phyloP scores from a whole-genome alignment of 2,329 filamentous ascomycete species.

The Xylariaceae sp. region DNA sequence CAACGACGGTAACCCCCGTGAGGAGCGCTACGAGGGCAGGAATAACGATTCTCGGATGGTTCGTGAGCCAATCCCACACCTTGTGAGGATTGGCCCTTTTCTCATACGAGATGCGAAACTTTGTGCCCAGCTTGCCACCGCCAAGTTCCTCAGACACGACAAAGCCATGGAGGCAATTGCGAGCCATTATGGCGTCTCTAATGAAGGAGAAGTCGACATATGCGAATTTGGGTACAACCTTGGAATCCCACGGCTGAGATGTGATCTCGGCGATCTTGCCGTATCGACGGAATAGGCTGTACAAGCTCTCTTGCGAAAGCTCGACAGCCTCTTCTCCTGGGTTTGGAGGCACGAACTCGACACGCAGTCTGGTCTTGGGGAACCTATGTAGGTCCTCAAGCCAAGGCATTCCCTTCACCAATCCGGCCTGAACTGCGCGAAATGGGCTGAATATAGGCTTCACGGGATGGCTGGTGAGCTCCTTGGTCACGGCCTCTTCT shows the following conservation, averaged over 20 bases:
- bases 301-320: conserved; percentile 80
- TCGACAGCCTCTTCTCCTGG: conserved; percentile 71
- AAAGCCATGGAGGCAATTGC: conserved; percentile 88
- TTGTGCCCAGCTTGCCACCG: conserved; percentile 71
- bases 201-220: conserved; percentile 71
- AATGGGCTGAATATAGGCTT: conserved; percentile 91
- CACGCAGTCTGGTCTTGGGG: conserved; percentile 69
- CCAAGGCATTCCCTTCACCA: conserved; percentile 86
- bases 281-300: conserved; percentile 82
- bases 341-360: conserved; percentile 77
- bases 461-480: conserved; percentile 66
- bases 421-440: conserved; percentile 61
- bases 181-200: conserved; percentile 78
- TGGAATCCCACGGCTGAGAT: conserved; percentile 79
- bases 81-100: conserved; percentile 71
- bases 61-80: conserved; percentile 82
- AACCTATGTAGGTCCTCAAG: conserved; percentile 85
- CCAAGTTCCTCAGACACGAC: conserved; percentile 64
- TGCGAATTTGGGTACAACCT: conserved; percentile 75
- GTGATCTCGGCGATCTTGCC: conserved; percentile 86
- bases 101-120: conserved; percentile 80
- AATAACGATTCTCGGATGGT: conserved; percentile 83
- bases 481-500: conserved; percentile 56
- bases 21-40: conserved; percentile 76
- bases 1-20: conserved; percentile 75